phyloP scores from a whole-genome alignment of 2,329 filamentous ascomycete genomes.

The Ustilaginoidea virens region DNA sequence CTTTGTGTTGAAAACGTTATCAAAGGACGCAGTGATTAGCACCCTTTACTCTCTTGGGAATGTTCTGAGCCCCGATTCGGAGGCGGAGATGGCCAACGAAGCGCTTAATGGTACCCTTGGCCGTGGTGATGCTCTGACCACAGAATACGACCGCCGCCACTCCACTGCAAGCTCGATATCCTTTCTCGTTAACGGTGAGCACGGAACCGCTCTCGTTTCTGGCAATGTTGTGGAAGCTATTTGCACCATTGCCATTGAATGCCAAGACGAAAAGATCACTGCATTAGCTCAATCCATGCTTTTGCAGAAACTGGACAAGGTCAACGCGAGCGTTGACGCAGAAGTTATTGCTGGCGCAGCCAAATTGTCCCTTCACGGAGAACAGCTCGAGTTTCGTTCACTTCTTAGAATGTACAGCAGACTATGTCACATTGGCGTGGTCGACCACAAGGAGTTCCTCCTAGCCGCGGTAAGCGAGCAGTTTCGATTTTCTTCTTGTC shows the following conservation, averaged over 20 bases:
- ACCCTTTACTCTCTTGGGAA: conserved; percentile 96
- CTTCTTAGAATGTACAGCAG: conserved; percentile 72
- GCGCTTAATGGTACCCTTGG: conserved; percentile 28
- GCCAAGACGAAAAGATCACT: conserved; percentile 80
- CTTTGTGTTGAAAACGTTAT: conserved; percentile 64
- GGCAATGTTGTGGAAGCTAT: conserved; percentile 90
- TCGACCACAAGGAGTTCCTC: conserved; percentile 50
- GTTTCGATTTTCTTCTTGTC: too few relatives aligned
- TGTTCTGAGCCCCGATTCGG: conserved; percentile 62
- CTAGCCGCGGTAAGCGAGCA: conserved; percentile 44
- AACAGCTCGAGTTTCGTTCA: conserved; percentile 68
- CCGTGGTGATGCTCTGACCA: conserved; percentile 21
- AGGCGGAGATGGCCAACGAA: conserved; percentile 34
- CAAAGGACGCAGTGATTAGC: conserved; percentile 86
- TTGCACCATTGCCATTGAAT: conserved; percentile 70
- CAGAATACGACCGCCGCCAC: conserved; percentile 38
- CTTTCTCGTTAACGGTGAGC: conserved; percentile 56
- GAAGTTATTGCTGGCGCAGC: conserved; percentile 76
- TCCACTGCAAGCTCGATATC: conserved; percentile 67
- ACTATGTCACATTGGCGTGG: conserved; percentile 56
- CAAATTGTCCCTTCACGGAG: conserved; percentile 59
- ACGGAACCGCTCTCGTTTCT: conserved; percentile 64
- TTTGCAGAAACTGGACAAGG: conserved; percentile 83
- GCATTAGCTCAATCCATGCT: conserved; percentile 90
- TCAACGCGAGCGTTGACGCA: conserved; percentile 65